Base-by-base conservation (phyloP, 441 rosid genomes). In the Geranium incanum region DNA sequence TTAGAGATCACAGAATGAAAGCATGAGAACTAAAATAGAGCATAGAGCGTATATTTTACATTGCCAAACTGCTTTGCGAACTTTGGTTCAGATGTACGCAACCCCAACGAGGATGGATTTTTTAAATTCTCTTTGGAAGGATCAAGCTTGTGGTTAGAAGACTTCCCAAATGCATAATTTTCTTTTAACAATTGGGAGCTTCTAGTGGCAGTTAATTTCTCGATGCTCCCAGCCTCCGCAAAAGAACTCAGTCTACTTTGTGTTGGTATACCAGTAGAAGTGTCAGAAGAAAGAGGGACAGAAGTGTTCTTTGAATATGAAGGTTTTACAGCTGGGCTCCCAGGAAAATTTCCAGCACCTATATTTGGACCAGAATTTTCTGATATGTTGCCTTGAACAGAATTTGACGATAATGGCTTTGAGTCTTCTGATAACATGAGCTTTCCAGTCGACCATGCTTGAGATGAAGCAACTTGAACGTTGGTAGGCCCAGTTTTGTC, bases 21-120 rank as follows among this genome's bases (percentile, higher is more conserved):
- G 18, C 6, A 3, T 18, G 33, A 1, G 12, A 18, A 6, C 13
- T 60, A 64, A 64, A 36, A 64, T 5, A 33, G 67, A 70, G 5
- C 19, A 59, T 5, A 70, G 77, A 69, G 77, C 33, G 71, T 23
- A 65, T 57, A 68, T 74, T 72, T 83, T 86, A 94, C 95, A 82
- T 87, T 94, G 78, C 87, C 84, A 81, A 84, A 85, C 78, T 91
- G 92, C 76, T 87, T 88, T 74, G 89, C 84, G 70, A 86, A 75
- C 78, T 78, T 80, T 38, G 88, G 86, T 77, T 88, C 92, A 36
- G 83, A 80, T 78, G 75, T 83, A 66, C 62, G 50, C 72, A 78
- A 48, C 76, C 82, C 86, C 60, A 82, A 70, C 39, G 68, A 80
- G 59, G 78, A 78, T 64, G 68, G 74, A 71, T 68, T 62, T 80